Evolutionary conservation across 306 rosid genomes (phyloP).

Genomic region (Citrullus mucosospermus): DNA sequence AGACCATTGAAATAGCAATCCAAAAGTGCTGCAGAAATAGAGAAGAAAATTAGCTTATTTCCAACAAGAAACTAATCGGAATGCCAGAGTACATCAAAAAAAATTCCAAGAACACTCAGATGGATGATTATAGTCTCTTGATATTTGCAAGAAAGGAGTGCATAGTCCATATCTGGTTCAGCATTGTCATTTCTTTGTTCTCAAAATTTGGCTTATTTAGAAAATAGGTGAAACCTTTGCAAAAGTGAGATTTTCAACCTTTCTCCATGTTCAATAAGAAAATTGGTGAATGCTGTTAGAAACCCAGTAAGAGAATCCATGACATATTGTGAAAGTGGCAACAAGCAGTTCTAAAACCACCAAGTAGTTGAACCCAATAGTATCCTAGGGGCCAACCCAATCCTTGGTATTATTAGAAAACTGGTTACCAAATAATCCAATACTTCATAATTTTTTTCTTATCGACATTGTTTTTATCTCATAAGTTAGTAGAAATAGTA

Average conservation of each 20-base stretch:
- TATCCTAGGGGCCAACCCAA: not conserved
- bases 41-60: slow-evolving; percentile 13
- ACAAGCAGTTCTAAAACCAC: not conserved
- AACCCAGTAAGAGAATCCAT: not conserved
- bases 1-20: slow-evolving; percentile 97
- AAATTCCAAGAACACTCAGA: not conserved
- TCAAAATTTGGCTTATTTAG: not conserved
- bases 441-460: not conserved
- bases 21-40: slow-evolving; percentile 72
- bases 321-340: not conserved
- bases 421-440: not conserved
- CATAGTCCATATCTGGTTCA: not conserved
- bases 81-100: not conserved
- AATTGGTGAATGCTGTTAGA: not conserved
- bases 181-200: not conserved
- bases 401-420: not conserved
- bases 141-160: not conserved
- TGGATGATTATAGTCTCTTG: not conserved
- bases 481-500: not conserved
- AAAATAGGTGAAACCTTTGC: not conserved
- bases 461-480: not conserved
- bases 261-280: not conserved
- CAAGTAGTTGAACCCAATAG: not conserved
- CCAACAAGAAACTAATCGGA: not conserved
- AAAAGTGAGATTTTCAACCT: not conserved